Evolutionary conservation across 371 early-diverging fungal species (phyloP).

Genomic region (Mortierella sp.): DNA sequence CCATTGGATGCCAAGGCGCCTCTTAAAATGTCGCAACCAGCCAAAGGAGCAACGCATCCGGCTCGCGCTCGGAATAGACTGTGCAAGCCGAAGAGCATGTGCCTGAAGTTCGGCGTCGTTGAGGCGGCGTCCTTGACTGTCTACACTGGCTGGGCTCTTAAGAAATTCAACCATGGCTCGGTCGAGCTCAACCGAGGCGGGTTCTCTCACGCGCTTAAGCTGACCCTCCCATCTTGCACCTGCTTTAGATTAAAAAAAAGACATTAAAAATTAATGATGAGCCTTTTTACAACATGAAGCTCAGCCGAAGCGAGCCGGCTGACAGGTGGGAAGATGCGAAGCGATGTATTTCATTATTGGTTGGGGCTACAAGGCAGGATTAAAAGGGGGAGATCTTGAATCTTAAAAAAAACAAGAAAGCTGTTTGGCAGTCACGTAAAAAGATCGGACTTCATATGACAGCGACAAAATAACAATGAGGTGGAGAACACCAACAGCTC

Average conservation of each 20-base stretch:
- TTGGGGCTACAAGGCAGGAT: background rate
- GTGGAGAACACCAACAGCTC: slow-evolving; percentile 3
- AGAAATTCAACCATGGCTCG: slow-evolving; percentile 53
- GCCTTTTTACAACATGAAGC: background rate
- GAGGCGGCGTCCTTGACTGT: slow-evolving; percentile 52
- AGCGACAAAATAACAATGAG: slow-evolving; percentile 17
- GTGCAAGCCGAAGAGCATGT: slow-evolving; percentile 49
- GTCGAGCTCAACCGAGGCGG: slow-evolving; percentile 56
- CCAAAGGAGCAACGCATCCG: slow-evolving; percentile 57
- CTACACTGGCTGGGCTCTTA: slow-evolving; percentile 45
- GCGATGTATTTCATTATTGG: background rate
- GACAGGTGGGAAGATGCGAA: background rate
- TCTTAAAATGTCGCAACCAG: slow-evolving; percentile 55
- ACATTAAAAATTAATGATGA: background rate
- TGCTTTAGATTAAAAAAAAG: background rate
- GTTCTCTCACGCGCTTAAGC: slow-evolving; percentile 55
- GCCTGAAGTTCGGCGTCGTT: slow-evolving; percentile 54
- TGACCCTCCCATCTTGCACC: slow-evolving; percentile 53
- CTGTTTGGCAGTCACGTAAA: background rate
- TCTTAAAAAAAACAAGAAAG: slow-evolving; percentile 17
- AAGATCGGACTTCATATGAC: slow-evolving; percentile 21
- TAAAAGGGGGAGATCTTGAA: background rate
- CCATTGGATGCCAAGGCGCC: slow-evolving; percentile 51
- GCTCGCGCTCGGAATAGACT: slow-evolving; percentile 45
- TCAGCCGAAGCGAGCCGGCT: slow-evolving; percentile 47